Base-by-base conservation (phyloP, 2,329 filamentous ascomycete genomes). In the Hymenotorrendiella dingleyae region DNA sequence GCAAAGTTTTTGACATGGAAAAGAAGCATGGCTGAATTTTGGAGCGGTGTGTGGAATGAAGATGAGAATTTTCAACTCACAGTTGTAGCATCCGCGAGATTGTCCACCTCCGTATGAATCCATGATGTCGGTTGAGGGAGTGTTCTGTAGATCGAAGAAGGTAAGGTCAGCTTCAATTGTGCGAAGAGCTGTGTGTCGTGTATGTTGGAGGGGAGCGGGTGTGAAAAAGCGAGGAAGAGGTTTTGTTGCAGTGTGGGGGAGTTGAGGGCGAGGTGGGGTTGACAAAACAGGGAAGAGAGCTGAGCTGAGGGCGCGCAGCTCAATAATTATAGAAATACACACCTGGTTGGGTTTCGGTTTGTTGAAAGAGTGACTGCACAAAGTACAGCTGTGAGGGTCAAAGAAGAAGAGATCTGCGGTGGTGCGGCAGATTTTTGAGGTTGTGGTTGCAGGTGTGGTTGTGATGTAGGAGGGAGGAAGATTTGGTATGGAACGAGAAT, bases 1-100 rank as follows among this genome's bases (percentile, higher is more conserved):
- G 27, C 21, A n/a, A 24, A 12, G 17, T 27, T 9, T 11, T 19
- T 4, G 21, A 32, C 6, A 16, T 38, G 24, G 32, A 37, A 21
- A 32, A 24, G n/a, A n/a, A n/a, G n/a, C n/a, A n/a, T n/a, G n/a
- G n/a, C n/a, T n/a, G n/a, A n/a, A n/a, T n/a, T n/a, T n/a, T 20
- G 33, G 40, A 16, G 26, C 26, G 43, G 21, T n/a, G 11, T 32
- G 40, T 38, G 45, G 42, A 45, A 52, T 47, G 40, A 48, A 53
- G 43, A 20, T 28, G 41, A 48, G 39, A 30, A 40, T 42, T 36
- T 36, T 23, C 28, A 54, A 72, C 70, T 66, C 61, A 73, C 70
- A 73, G 58, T 69, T 72, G 64, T 71, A 73, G 65, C 70, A 73
- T 50, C 64, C 65, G 52, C 68, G 67, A 45, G 57, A 61, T 50